These are phyloP conservation scores for Aspergillus hiratsukae DNA, from an alignment of 2,329 filamentous ascomycete species.

Conservation along the genomic window DNA sequence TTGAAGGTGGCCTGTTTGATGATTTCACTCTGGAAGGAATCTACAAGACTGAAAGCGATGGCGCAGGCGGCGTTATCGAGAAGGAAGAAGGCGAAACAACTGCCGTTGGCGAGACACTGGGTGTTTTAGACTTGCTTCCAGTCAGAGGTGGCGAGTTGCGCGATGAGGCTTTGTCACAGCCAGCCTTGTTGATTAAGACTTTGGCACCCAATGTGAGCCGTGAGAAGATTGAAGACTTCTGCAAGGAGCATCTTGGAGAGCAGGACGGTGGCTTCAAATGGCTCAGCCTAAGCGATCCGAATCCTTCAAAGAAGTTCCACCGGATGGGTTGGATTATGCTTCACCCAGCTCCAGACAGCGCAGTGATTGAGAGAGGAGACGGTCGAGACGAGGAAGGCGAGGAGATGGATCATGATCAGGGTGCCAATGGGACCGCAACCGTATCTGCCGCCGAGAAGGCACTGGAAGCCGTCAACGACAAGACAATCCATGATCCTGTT, in stretches of 20 bases:
- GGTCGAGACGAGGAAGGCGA: conserved; percentile 64
- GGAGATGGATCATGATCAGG: conserved; percentile 42
- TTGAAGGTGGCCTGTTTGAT: conserved; percentile 82
- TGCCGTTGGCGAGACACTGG: conserved; percentile 84
- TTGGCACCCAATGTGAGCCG: conserved; percentile 94
- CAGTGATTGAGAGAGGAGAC: conserved; percentile 67
- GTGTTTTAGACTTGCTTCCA: conserved; percentile 85
- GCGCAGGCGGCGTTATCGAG: conserved; percentile 76
- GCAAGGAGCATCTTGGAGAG: conserved; percentile 88
- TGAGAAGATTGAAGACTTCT: conserved; percentile 87
- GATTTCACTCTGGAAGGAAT: conserved; percentile 92
- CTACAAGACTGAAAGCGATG: conserved; percentile 88
- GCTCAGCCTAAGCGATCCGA: conserved; percentile 92
- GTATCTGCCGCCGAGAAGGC: conserved; percentile 71
- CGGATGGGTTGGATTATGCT: conserved; percentile 98
- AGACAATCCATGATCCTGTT: conserved; percentile 90
- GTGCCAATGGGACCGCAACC: conserved; percentile 28
- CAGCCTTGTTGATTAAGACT: conserved; percentile 94
- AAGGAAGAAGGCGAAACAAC: conserved; percentile 95
- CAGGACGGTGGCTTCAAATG: conserved; percentile 90
- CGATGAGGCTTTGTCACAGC: conserved; percentile 82
- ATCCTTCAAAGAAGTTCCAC: conserved; percentile 94
- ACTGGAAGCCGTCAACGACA: conserved; percentile 90
- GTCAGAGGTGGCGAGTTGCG: conserved; percentile 78
- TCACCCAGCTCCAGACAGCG: conserved; percentile 68